These are phyloP conservation scores for Venturiaceae sp. DNA, from an alignment of 2,329 filamentous ascomycete species.

Conservation along the genomic window DNA sequence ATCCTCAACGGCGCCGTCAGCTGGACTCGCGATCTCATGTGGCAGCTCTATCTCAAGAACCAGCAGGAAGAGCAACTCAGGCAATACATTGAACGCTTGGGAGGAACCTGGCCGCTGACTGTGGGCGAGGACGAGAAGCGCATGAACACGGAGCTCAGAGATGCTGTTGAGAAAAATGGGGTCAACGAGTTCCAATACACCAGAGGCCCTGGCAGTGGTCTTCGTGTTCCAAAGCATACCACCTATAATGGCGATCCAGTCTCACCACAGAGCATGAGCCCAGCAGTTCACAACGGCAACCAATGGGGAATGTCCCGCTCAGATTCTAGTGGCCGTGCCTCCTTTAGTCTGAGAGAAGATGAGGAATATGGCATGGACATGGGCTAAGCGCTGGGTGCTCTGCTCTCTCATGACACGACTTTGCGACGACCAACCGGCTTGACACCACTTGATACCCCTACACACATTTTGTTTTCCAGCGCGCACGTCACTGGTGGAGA, in stretches of 20 bases:
- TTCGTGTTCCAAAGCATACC: constrained; percentile 87
- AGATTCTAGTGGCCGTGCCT: constrained; percentile 19
- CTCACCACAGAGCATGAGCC: constrained; percentile 44
- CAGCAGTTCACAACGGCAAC: constrained; percentile 45
- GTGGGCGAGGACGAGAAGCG: constrained; percentile 85
- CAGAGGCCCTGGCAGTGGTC: constrained; percentile 69
- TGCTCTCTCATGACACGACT: background rate
- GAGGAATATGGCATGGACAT: constrained; percentile 74
- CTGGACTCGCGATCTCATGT: constrained; percentile 97
- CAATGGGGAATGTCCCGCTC: constrained; percentile 21
- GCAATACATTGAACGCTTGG: constrained; percentile 62
- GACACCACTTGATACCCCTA: constrained; percentile 6
- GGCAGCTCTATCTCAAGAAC: constrained; percentile 83
- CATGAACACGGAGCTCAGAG: constrained; percentile 88
- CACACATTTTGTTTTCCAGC: background rate
- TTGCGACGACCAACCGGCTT: background rate
- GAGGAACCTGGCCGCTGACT: constrained; percentile 69
- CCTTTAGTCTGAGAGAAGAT: constrained; percentile 81
- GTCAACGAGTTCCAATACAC: constrained; percentile 72
- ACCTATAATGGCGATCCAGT: constrained; percentile 78
- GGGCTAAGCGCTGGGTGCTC: constrained; percentile 13
- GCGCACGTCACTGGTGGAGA: background rate
- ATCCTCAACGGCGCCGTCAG: constrained; percentile 95
- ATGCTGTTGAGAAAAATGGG: constrained; percentile 76
- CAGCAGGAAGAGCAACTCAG: constrained; percentile 82